A percentile compares a stretch with the other conserved stretches of the same genome.
Evolutionary conservation across 2,329 filamentous ascomycete species (phyloP).

Genomic region (Pestalotiopsis sp.): DNA sequence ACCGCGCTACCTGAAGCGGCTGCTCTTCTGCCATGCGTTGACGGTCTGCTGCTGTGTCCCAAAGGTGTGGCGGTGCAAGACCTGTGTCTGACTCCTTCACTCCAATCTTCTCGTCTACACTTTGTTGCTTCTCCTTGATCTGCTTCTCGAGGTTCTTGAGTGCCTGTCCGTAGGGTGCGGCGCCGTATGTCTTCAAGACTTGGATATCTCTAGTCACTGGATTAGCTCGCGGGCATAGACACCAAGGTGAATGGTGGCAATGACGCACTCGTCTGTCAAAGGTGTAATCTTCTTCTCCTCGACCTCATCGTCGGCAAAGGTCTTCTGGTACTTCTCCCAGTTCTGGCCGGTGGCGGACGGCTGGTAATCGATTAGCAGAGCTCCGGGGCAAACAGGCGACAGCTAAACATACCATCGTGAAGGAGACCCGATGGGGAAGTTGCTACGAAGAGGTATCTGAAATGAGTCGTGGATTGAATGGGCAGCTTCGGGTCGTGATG

Average conservation of each 20-base stretch:
- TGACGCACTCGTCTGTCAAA: slow-evolving; percentile 81
- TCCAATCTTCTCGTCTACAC: slow-evolving; percentile 98
- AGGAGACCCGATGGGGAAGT: slow-evolving; percentile 28
- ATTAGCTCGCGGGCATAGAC: slow-evolving; percentile 20
- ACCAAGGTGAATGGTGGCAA: slow-evolving; percentile 31
- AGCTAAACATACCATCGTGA: slow-evolving; percentile 27
- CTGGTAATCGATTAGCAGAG: slow-evolving; percentile 50
- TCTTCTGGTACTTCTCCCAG: slow-evolving; percentile 99
- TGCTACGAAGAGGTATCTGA: slow-evolving; percentile 39
- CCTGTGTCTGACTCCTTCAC: slow-evolving; percentile 98
- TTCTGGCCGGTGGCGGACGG: slow-evolving; percentile 89
- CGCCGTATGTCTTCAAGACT: slow-evolving; percentile 98
- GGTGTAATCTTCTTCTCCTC: slow-evolving; percentile 99
- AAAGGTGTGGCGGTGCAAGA: slow-evolving; percentile 95
- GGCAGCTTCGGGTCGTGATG: not conserved
- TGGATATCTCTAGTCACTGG: slow-evolving; percentile 83
- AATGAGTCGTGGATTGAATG: not conserved
- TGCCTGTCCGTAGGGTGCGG: slow-evolving; percentile 89
- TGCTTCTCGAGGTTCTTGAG: slow-evolving; percentile 98
- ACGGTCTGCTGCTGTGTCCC: slow-evolving; percentile 96
- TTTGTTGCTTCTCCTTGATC: slow-evolving; percentile 98
- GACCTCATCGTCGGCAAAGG: slow-evolving; percentile 92
- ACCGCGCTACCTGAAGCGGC: slow-evolving; percentile 93
- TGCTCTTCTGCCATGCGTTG: slow-evolving; percentile 99
- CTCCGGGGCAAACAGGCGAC: not conserved